Conservation (phyloP, 1,284 basidiomycete species). For the Marasmius tenuissimus region DNA sequence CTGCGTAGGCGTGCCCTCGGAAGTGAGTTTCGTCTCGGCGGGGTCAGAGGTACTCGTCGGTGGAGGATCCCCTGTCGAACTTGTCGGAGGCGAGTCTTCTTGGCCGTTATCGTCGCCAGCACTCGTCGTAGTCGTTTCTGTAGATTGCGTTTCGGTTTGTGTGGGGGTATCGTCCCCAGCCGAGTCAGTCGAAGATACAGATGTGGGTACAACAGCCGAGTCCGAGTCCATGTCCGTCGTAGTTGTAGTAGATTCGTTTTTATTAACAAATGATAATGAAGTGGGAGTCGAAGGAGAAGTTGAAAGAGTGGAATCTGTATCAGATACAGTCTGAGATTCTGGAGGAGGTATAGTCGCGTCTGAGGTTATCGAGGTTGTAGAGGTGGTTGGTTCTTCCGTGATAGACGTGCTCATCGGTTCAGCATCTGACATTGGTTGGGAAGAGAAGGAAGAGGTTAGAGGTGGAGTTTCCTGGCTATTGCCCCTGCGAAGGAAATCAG, state of each 20-base stretch:
- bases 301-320: slow-evolving; percentile 3
- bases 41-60: too few species aligned
- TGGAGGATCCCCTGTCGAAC: too few species aligned
- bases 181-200: neutral
- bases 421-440: neutral
- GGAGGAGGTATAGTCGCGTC: neutral
- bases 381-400: neutral
- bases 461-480: neutral
- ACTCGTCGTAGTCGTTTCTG: too few species aligned
- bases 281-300: neutral
- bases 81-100: too few species aligned
- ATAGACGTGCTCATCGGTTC: neutral
- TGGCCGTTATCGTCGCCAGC: too few species aligned
- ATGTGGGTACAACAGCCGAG: neutral
- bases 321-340: neutral
- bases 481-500: neutral
- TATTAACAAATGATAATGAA: neutral
- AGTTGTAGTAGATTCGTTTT: neutral
- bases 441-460: neutral
- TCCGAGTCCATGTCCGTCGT: neutral
- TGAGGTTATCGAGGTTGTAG: neutral
- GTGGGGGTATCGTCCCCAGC: too few species aligned
- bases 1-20: too few species aligned
- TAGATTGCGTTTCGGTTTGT: too few species aligned
- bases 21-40: too few species aligned